Percentiles rank a stretch among this genome's conserved stretches.
Conservation (phyloP, 305 asterid species). For the Solanum hybrid region DNA sequence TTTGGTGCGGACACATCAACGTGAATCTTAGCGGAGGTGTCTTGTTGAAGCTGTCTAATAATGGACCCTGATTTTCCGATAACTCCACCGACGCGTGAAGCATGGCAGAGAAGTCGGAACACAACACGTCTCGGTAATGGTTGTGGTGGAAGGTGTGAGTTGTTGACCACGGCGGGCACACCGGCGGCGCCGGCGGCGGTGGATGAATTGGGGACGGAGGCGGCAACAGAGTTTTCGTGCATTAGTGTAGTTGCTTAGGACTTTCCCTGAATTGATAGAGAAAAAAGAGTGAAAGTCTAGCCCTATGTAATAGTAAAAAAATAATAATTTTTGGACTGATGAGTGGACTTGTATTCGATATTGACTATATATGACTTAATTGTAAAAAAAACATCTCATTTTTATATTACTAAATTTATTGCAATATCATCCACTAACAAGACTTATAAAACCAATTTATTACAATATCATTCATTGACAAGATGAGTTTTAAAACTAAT, state of each 20-base stretch:
- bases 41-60: constrained; percentile 50
- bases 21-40: constrained; percentile 45
- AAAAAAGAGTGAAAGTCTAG: background rate
- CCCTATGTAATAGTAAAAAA: background rate
- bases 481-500: background rate
- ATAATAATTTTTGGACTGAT: background rate
- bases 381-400: background rate
- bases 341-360: background rate
- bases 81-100: constrained; percentile 61
- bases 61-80: constrained; percentile 72
- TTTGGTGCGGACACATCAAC: constrained; percentile 37
- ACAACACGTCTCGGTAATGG: constrained; percentile 25
- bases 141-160: background rate
- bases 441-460: background rate
- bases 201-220: background rate
- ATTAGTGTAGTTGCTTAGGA: background rate
- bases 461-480: background rate
- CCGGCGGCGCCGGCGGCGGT: background rate
- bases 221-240: background rate
- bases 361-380: background rate
- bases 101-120: constrained; percentile 69
- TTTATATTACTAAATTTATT: background rate
- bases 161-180: background rate
- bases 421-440: background rate
- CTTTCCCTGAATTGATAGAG: background rate